A percentile compares a stretch with the other conserved stretches of the same genome.
These are phyloP conservation scores for Teunomyces atbi DNA, from an alignment of 805 yeast genomes.

Conservation along the genomic window DNA sequence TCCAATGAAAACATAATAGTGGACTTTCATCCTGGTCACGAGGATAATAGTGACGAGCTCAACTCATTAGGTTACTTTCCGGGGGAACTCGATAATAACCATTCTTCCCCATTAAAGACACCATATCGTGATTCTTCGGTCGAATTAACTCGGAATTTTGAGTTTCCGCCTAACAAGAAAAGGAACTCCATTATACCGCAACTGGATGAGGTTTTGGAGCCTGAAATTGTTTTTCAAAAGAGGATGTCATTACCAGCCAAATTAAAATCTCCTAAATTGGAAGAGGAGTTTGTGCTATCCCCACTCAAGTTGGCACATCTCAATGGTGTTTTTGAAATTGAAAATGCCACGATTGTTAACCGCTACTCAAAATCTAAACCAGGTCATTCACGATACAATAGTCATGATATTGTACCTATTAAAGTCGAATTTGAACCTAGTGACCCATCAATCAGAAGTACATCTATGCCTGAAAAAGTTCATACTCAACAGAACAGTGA, in stretches of 20 bases:
- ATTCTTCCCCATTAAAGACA: constrained; percentile 28
- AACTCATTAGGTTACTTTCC: constrained; percentile 23
- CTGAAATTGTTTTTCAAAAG: constrained; percentile 22
- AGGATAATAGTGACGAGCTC: constrained; percentile 9
- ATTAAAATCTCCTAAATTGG: constrained; percentile 21
- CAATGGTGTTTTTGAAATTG: constrained; percentile 14
- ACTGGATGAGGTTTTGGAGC: constrained; percentile 16
- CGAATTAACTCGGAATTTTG: constrained; percentile 21
- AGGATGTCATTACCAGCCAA: constrained; percentile 37
- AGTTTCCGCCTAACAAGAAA: constrained; percentile 21
- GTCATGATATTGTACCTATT: constrained; percentile 43
- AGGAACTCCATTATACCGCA: not conserved
- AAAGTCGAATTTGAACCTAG: constrained; percentile 41
- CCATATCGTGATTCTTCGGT: constrained; percentile 15
- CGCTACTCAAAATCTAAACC: constrained; percentile 31
- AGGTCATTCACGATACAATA: constrained; percentile 38
- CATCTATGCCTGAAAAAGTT: constrained; percentile 29
- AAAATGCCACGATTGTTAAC: constrained; percentile 13
- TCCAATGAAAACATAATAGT: constrained; percentile 3
- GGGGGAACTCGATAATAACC: constrained; percentile 19
- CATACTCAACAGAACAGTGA: constrained; percentile 11
- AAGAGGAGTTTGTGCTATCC: constrained; percentile 37
- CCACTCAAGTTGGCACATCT: constrained; percentile 39
- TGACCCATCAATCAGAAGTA: constrained; percentile 17
- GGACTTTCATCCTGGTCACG: not conserved